Conservation (phyloP, 1,284 basidiomycete species). For the Quambalaria eucalypti region DNA sequence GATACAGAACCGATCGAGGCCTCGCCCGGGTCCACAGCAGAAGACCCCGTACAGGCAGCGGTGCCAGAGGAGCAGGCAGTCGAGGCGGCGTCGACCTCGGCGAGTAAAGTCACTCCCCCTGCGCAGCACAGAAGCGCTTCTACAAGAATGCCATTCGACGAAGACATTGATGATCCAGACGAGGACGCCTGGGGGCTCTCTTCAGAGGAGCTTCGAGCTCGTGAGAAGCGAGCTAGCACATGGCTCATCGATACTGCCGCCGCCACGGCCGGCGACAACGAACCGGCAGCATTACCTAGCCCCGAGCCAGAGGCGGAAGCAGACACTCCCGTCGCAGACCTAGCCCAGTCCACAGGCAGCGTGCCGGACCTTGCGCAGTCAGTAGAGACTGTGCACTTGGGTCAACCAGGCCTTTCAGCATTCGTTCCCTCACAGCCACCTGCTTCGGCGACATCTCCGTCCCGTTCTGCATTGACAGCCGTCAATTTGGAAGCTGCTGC, state of each 20-base stretch:
- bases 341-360: too few species aligned
- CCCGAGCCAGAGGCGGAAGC: background rate
- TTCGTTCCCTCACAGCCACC: too few species aligned
- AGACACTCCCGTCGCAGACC: too few species aligned
- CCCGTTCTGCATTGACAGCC: background rate
- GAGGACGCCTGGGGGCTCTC: slow-evolving; percentile 21
- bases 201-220: slow-evolving; percentile 2
- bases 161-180: slow-evolving; percentile 6
- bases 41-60: background rate
- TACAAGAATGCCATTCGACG: too few species aligned
- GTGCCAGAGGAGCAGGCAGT: background rate
- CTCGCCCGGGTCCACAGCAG: background rate
- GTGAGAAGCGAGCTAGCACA: background rate
- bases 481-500: background rate
- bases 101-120: too few species aligned
- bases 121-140: too few species aligned
- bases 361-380: too few species aligned
- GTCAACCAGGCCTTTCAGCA: too few species aligned
- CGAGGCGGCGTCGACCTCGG: background rate
- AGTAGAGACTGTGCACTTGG: too few species aligned
- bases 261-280: background rate
- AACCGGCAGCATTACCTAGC: background rate
- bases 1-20: background rate
- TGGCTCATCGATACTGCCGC: background rate
- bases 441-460: too few species aligned